These are phyloP conservation scores for Chlamydomonas schloesseri DNA, from an alignment of 139 green algal genomes.

Conservation along the genomic window DNA sequence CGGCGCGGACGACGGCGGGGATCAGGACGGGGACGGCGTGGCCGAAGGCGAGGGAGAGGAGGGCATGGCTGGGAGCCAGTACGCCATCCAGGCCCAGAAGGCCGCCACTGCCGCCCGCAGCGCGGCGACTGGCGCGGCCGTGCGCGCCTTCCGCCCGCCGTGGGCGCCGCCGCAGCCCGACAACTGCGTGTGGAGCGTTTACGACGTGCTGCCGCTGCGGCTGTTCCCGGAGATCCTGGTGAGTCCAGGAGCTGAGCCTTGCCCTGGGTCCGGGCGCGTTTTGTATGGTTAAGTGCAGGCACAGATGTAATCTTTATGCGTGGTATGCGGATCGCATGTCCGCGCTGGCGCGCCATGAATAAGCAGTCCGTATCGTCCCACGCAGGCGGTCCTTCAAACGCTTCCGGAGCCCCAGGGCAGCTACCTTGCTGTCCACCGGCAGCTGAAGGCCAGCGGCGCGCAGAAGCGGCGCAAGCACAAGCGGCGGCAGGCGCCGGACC, in stretches of 20 bases:
- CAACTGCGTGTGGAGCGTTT: conserved; percentile 17
- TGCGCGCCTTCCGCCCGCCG: conserved; percentile 11
- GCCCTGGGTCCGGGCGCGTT: too few relatives aligned
- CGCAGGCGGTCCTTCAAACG: not conserved
- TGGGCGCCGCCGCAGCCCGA: not conserved
- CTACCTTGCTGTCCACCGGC: conserved; percentile 15
- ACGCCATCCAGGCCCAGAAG: not conserved
- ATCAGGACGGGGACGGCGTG: conserved; percentile 5
- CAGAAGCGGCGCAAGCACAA: conserved; percentile 16
- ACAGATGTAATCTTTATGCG: too few relatives aligned
- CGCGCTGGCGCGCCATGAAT: too few relatives aligned
- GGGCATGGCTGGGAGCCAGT: not conserved
- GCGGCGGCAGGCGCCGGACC: not conserved
- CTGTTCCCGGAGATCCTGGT: conserved; percentile 29
- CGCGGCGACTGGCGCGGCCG: not conserved
- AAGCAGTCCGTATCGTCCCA: too few relatives aligned
- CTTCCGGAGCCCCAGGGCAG: not conserved
- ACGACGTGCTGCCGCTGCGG: conserved; percentile 45
- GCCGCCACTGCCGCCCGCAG: not conserved
- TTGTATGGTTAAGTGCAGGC: too few relatives aligned
- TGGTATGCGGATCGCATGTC: too few relatives aligned
- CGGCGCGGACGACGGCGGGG: not conserved
- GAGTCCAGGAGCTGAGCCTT: not conserved
- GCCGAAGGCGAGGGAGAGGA: not conserved
- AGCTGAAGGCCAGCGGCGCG: not conserved